These are phyloP conservation scores for Hypomontagnella submonticulosa DNA, from an alignment of 495 filamentous ascomycete genomes.

Conservation along the genomic window DNA sequence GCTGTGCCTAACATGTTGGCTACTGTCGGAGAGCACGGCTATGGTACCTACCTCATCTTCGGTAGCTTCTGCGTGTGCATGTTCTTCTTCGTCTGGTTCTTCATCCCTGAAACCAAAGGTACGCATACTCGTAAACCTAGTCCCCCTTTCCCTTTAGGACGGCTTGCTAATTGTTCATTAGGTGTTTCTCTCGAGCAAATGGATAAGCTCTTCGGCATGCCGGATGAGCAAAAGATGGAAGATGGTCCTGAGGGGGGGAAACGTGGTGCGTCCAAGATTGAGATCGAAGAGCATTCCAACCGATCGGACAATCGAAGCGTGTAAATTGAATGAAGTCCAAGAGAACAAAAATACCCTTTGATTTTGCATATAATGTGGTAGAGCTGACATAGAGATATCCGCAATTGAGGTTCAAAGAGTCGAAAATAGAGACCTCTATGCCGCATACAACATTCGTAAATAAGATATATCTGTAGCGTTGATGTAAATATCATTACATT, in stretches of 20 bases:
- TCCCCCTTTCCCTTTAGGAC: conserved; percentile 54
- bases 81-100: conserved; percentile 76
- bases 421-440: too few species aligned
- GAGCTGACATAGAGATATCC: too few species aligned
- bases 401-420: too few species aligned
- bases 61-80: conserved; percentile 74
- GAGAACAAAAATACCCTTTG: conserved; percentile 20
- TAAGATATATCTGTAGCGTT: too few species aligned
- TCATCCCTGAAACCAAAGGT: conserved; percentile 79
- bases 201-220: conserved; percentile 63
- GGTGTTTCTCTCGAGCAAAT: conserved; percentile 62
- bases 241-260: conserved; percentile 19
- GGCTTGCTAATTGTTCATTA: conserved; percentile 50
- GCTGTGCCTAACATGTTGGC: conserved; percentile 72
- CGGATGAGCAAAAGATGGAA: conserved; percentile 25
- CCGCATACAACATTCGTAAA: too few species aligned
- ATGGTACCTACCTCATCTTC: conserved; percentile 67
- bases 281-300: conserved; percentile 34
- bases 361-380: conserved; percentile 4
- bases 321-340: conserved; percentile 12
- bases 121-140: conserved; percentile 61
- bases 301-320: conserved; percentile 34
- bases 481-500: too few species aligned
- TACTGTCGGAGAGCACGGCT: conserved; percentile 70
- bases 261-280: conserved; percentile 21